Evolutionary conservation across 2,329 filamentous ascomycete genomes (phyloP).

Genomic region (Raffaelea albimanens): DNA sequence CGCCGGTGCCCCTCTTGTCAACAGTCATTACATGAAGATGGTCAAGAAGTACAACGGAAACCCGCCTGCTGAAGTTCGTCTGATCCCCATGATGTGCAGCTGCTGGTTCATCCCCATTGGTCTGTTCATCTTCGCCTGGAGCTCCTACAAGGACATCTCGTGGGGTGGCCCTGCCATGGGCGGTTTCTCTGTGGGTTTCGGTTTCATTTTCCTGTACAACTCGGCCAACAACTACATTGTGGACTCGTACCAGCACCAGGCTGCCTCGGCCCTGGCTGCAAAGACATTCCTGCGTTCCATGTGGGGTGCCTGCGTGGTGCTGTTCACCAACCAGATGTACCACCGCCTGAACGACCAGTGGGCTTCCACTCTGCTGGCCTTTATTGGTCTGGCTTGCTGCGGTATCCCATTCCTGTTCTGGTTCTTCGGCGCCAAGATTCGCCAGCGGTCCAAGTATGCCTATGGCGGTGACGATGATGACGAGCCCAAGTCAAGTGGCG

Average conservation of each 20-base stretch:
- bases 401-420: constrained; percentile 78
- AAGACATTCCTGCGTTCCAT: constrained; percentile 74
- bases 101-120: constrained; percentile 62
- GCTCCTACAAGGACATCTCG: constrained; percentile 52
- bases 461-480: constrained; percentile 51
- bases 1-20: constrained; percentile 59
- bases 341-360: constrained; percentile 62
- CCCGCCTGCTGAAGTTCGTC: constrained; percentile 66
- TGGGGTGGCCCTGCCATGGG: constrained; percentile 67
- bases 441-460: constrained; percentile 61
- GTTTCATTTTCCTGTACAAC: constrained; percentile 79
- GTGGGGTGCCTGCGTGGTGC: constrained; percentile 68
- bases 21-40: constrained; percentile 68
- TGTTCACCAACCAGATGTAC: constrained; percentile 81
- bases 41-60: constrained; percentile 55
- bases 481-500: constrained; percentile 8
- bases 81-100: constrained; percentile 74
- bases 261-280: constrained; percentile 69
- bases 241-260: constrained; percentile 58
- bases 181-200: constrained; percentile 65
- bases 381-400: constrained; percentile 69
- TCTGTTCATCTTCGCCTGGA: constrained; percentile 41
- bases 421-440: constrained; percentile 62
- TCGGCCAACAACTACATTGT: constrained; percentile 66
- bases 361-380: constrained; percentile 64